Conservation (phyloP, 2,329 filamentous ascomycete species). For the Fusarium scirpi region DNA sequence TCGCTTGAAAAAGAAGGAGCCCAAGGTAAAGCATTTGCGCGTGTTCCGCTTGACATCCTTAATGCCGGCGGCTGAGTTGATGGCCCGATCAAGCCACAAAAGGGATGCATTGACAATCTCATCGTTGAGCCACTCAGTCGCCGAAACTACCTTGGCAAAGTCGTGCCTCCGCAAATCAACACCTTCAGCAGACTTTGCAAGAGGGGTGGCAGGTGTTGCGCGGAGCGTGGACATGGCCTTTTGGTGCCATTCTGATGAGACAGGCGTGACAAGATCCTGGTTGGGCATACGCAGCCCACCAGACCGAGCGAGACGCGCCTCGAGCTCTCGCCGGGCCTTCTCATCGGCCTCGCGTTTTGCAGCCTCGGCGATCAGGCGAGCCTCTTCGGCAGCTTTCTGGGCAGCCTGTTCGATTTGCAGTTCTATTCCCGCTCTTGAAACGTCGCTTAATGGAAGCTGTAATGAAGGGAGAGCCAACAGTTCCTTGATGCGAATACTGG, state of each 20-base stretch:
- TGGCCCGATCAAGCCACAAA: constrained; percentile 67
- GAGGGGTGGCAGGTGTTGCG: constrained; percentile 50
- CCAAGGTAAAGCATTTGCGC: constrained; percentile 72
- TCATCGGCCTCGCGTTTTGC: constrained; percentile 42
- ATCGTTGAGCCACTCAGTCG: constrained; percentile 78
- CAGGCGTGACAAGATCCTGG: constrained; percentile 44
- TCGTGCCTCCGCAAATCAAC: constrained; percentile 66
- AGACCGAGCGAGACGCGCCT: constrained; percentile 48
- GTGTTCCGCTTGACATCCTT: constrained; percentile 58
- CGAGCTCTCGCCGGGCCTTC: constrained; percentile 40
- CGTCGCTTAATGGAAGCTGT: constrained; percentile 48
- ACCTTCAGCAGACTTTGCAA: constrained; percentile 63
- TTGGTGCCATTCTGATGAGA: constrained; percentile 47
- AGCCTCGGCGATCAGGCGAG: constrained; percentile 44
- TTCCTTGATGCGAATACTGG: constrained; percentile 42
- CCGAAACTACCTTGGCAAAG: constrained; percentile 70
- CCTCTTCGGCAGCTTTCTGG: constrained; percentile 45
- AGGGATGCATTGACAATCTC: constrained; percentile 78
- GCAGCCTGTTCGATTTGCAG: constrained; percentile 43
- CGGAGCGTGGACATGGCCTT: constrained; percentile 50
- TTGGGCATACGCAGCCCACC: constrained; percentile 50
- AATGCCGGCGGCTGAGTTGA: constrained; percentile 68
- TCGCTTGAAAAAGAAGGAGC: constrained; percentile 74
- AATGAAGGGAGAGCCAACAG: constrained; percentile 46
- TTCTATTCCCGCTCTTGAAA: constrained; percentile 44